phyloP scores from a whole-genome alignment of 2,329 filamentous ascomycete species.

The Myriosclerotinia scirpicola region DNA sequence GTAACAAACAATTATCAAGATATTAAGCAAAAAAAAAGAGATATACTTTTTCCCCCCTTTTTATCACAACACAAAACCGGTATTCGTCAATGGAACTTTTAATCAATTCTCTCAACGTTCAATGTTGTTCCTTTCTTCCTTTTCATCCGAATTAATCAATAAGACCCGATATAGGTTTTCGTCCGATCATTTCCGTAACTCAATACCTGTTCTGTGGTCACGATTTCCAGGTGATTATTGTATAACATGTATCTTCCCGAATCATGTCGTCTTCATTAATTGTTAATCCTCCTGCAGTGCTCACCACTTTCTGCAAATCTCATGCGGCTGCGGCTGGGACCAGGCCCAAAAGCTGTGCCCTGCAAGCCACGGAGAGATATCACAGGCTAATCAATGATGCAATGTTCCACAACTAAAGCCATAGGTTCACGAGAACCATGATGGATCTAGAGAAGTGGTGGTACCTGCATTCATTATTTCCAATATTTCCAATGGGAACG shows the following conservation, averaged over 20 bases:
- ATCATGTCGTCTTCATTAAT: constrained; percentile 12
- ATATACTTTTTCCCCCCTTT: background rate
- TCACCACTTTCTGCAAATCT: constrained; percentile 15
- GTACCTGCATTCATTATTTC: constrained; percentile 14
- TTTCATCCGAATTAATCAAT: constrained; percentile 12
- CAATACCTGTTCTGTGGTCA: constrained; percentile 14
- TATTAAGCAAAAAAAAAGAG: background rate
- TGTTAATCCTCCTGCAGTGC: constrained; percentile 16
- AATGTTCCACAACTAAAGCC: constrained; percentile 7
- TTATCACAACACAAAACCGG: background rate
- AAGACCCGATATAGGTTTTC: constrained; percentile 12
- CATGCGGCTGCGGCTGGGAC: constrained; percentile 13
- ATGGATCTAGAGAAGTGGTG: constrained; percentile 3
- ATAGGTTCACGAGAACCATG: background rate
- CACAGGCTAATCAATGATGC: constrained; percentile 11
- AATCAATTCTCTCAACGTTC: background rate
- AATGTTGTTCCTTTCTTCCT: constrained; percentile 13
- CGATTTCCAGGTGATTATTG: constrained; percentile 24
- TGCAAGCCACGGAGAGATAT: constrained; percentile 20
- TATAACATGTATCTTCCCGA: constrained; percentile 19
- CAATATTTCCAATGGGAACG: constrained; percentile 16
- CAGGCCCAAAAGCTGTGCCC: constrained; percentile 14
- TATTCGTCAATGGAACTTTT: background rate
- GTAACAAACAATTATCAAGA: constrained; percentile 5
- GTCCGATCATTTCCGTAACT: constrained; percentile 16